Percentiles rank a stretch among this genome's conserved stretches.
These are phyloP conservation scores for Corylus heterophylla DNA, from an alignment of 306 rosid genomes.

Conservation along the genomic window DNA sequence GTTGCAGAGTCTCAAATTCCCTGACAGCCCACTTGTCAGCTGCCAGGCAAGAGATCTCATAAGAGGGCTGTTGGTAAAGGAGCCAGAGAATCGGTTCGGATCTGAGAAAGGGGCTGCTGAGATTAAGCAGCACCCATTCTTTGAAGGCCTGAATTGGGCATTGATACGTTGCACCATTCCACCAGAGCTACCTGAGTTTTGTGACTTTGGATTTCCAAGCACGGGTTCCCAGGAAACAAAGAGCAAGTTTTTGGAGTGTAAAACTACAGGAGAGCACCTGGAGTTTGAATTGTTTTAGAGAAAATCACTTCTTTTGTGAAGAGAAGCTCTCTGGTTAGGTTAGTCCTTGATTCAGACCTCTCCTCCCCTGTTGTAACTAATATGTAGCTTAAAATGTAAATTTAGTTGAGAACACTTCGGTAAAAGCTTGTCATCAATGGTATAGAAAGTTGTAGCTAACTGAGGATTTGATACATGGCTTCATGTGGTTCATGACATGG, in stretches of 20 bases:
- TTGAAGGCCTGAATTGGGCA: constrained; percentile 89
- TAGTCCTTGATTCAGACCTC: constrained; percentile 24
- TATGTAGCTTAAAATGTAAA: constrained; percentile 53
- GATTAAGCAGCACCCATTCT: constrained; percentile 87
- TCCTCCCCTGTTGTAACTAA: constrained; percentile 35
- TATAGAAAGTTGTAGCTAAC: constrained; percentile 17
- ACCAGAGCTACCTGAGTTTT: constrained; percentile 72
- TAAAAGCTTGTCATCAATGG: constrained; percentile 33
- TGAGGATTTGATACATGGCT: background rate
- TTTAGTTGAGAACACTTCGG: constrained; percentile 41
- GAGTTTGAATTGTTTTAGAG: constrained; percentile 82
- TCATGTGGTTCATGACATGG: background rate
- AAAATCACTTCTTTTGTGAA: constrained; percentile 21
- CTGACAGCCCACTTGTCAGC: constrained; percentile 66
- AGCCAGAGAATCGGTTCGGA: constrained; percentile 80
- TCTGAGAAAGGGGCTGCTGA: constrained; percentile 84
- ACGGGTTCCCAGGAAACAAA: constrained; percentile 42
- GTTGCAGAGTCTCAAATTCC: constrained; percentile 66
- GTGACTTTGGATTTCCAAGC: constrained; percentile 54
- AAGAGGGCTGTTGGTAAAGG: constrained; percentile 72
- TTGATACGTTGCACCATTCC: constrained; percentile 77
- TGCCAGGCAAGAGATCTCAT: constrained; percentile 82
- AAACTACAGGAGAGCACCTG: constrained; percentile 61
- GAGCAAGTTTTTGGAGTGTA: constrained; percentile 60
- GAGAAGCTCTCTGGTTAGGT: constrained; percentile 31